Base-by-base conservation (phyloP, 2,329 filamentous ascomycete species). In the Myriosclerotinia scirpicola region DNA sequence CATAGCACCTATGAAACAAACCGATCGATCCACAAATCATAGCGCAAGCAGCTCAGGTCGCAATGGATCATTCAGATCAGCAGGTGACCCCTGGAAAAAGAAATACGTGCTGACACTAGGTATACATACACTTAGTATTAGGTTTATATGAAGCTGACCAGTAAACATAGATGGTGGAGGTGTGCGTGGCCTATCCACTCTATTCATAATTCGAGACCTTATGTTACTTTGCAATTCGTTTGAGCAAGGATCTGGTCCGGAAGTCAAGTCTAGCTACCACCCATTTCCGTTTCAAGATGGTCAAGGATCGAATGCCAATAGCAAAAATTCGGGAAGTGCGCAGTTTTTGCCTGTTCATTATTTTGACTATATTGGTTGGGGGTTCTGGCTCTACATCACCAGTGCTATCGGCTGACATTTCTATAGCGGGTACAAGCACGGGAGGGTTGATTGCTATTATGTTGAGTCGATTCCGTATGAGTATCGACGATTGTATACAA, bases 381-480 rank as follows among this genome's bases (percentile, higher is more conserved):
- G 15, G 11, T 1, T 36, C 26, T 48, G 14, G 17, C 17, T 5
- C 4, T 48, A 4, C 22, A 38, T 7, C 26, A 59, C 48, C 5
- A 36, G 17, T 12, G 20, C 6, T 1, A 15, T 8, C 17, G 3
- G 3, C 42, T 59, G 14, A 59, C 12, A 11, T 9, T n/a, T 36
- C 6, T 22, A 22, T 20, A 59, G 42, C 56, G 15, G 56, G 56
- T n/a, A 48, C 56, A 36, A 59, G 56, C 30, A 59, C 42, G 8
- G 56, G 56, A 22, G 56, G 60, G 5, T 53, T 67, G 5, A 67
- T 55, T 58, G 65, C 65, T 30, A 65, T 67, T 30, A 67, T 67
- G 65, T 22, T 67, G n/a, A 53, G 60, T 20, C 50, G 60, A 34
- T 52, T 67, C 30, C 42, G 65, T 53, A 67, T 65, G 65, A 53